phyloP scores from a whole-genome alignment of 2,329 filamentous ascomycete genomes.

The Fusarium sp. region DNA sequence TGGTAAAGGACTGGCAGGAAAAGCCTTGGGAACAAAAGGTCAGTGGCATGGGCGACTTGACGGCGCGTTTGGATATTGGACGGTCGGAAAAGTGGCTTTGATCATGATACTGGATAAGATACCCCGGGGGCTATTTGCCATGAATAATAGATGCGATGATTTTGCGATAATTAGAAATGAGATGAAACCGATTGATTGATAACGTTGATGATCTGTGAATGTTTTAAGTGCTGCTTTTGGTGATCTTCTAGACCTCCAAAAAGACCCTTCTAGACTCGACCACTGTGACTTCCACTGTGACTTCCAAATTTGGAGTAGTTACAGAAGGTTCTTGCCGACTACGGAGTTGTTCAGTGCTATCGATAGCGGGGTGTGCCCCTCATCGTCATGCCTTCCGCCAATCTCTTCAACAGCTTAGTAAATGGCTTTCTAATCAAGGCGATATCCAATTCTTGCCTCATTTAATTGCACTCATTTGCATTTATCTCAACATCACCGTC shows the following conservation, averaged over 20 bases:
- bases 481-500: not conserved
- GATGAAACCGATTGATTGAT: not conserved
- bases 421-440: slow-evolving; percentile 47
- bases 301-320: not conserved
- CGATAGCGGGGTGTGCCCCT: slow-evolving; percentile 35
- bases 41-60: slow-evolving; percentile 7
- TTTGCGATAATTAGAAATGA: not conserved
- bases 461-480: no score
- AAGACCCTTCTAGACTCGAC: not conserved
- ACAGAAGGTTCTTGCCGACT: slow-evolving; percentile 7
- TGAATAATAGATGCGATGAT: not conserved
- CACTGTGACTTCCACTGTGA: not conserved
- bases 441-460: not conserved
- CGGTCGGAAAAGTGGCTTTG: slow-evolving; percentile 29
- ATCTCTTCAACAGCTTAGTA: slow-evolving; percentile 43
- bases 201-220: not conserved
- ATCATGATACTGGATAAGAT: slow-evolving; percentile 19
- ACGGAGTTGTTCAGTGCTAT: slow-evolving; percentile 5
- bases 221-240: not conserved
- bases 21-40: not conserved
- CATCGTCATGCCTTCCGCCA: slow-evolving; percentile 32
- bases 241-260: not conserved
- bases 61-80: slow-evolving; percentile 10
- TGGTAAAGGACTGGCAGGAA: not conserved
- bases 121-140: slow-evolving; percentile 10